Evolutionary conservation across 23 red algal genomes (phyloP), one percentile per base, ranked within the genome.

Genomic region (Pyropia yezoensis): DNA sequence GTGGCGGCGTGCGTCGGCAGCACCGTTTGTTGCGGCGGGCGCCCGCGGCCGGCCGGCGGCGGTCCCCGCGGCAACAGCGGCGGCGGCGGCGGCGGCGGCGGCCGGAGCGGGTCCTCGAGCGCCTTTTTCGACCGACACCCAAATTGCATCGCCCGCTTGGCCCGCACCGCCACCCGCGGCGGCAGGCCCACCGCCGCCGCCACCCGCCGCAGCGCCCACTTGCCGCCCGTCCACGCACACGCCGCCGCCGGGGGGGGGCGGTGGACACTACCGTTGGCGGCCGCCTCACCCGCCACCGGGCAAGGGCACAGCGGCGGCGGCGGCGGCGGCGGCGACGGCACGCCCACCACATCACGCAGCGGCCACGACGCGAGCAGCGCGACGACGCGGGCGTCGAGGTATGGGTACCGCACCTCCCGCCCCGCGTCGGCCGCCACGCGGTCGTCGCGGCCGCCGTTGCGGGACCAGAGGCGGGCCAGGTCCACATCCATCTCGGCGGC

Each of bases 381-480:
- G 6, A 94, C 70, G 16, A 94, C 49, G 56, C 77, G 73, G 24
- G 82, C 89, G 66, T 94, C 89, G 21, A 94, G 62, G 63, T 85
- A 94, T 1, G 89, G 79, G 25, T 82, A 70, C 14, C 89, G 77
- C 0, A 86, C 47, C 33, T 94, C 89, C 66, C 62, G 63, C 20
- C 89, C 81, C 61, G 78, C 74, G 56, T 96, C 91, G 0, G 59
- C 66, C 33, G 82, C 71, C 11, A 88, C 50, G 25, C 91, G 55
- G 50, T 96, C 91, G 49, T 96, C 91, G 6, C 91, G 82, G 39
- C 91, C 91, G 14, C 88, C 67, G 61, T 96, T 96, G 20, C 91
- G 83, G 77, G 73, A 96, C 91, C 91, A 96, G 26, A 96, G 60
- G 22, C 84, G 75, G 30, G 76, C 70, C 18, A 96, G 70, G 47